Evolutionary conservation across 75 land plant genomes (phyloP).

Genomic region (Sequoia sempervirens): DNA sequence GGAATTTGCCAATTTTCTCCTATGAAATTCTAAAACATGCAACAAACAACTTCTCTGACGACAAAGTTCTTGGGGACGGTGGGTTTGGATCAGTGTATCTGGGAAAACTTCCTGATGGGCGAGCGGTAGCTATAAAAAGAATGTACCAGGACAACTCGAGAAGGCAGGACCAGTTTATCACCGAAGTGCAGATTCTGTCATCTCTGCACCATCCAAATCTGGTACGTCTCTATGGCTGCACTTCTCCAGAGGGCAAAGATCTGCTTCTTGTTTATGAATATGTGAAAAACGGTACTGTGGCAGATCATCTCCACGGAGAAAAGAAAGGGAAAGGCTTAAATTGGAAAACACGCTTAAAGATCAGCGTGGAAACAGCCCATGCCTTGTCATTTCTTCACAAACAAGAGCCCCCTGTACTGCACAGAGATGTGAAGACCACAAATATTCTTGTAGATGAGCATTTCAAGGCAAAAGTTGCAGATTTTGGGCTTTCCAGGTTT

Average conservation of each 20-base stretch:
- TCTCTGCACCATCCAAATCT: conserved; percentile 17
- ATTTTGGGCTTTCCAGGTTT: conserved; percentile 34
- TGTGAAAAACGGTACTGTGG: conserved; percentile 9
- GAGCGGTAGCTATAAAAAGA: conserved; percentile 25
- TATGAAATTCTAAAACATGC: conserved; percentile 6
- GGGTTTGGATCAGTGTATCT: conserved; percentile 31
- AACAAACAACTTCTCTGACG: conserved; percentile 21
- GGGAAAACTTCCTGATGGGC: conserved; percentile 26
- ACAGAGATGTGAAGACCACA: conserved; percentile 18
- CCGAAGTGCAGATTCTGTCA: conserved; percentile 13
- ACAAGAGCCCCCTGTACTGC: conserved; percentile 3
- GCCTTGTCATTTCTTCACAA: conserved; percentile 22
- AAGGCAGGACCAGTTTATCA: conserved; percentile 19
- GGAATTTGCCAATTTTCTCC: conserved; percentile 1
- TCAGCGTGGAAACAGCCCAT: conserved; percentile 14
- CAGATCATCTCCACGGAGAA: conserved; percentile 11
- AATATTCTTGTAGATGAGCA: conserved; percentile 15
- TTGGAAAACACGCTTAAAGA: conserved; percentile 12
- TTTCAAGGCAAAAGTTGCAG: conserved; percentile 21
- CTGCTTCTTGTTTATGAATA: conserved; percentile 24
- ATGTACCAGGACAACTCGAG: conserved; percentile 2
- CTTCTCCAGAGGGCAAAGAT: conserved; percentile 1
- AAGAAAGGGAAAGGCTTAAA: not conserved
- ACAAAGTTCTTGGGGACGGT: conserved; percentile 25
- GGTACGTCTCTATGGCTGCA: conserved; percentile 19